Percentiles rank a stretch among this genome's conserved stretches.
Conservation (phyloP, 129 eudicot species). For the Calendula officinalis region DNA sequence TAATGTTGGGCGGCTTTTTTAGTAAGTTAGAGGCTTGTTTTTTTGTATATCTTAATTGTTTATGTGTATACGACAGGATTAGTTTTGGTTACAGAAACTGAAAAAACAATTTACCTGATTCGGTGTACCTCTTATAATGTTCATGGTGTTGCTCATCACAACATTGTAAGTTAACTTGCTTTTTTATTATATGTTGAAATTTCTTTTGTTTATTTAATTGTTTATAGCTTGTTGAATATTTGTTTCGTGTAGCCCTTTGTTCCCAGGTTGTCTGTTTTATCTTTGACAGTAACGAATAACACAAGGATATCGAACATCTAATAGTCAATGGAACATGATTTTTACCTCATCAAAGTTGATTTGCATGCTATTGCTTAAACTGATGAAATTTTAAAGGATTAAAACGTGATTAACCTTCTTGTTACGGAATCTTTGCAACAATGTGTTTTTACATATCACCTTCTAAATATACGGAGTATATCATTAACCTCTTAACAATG, state of each 20-base stretch:
- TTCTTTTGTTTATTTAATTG: conserved; percentile 1
- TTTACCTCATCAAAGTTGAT: no score
- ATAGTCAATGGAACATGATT: no score
- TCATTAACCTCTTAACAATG: conserved; percentile 1
- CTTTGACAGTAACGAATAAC: no score
- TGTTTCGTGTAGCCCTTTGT: no score
- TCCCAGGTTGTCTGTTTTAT: no score
- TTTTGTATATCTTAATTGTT: conserved; percentile 20
- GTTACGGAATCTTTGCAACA: no score
- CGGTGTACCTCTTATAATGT: conserved; percentile 9
- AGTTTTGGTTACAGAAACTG: conserved; percentile 19
- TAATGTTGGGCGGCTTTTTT: conserved; percentile 10
- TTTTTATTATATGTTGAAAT: conserved; percentile 6
- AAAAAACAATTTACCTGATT: conserved; percentile 11
- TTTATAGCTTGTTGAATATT: neutral
- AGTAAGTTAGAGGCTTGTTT: conserved; percentile 12
- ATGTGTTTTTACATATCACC: neutral
- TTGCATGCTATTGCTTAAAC: no score
- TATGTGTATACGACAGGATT: conserved; percentile 30
- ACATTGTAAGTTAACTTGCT: conserved; percentile 19
- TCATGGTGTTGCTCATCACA: conserved; percentile 12
- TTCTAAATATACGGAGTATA: conserved; percentile 4
- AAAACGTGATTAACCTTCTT: no score
- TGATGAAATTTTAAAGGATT: no score
- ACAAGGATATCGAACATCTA: no score